phyloP scores from a whole-genome alignment of 768 basidiomycete species.

The Amanita fuliginea region DNA sequence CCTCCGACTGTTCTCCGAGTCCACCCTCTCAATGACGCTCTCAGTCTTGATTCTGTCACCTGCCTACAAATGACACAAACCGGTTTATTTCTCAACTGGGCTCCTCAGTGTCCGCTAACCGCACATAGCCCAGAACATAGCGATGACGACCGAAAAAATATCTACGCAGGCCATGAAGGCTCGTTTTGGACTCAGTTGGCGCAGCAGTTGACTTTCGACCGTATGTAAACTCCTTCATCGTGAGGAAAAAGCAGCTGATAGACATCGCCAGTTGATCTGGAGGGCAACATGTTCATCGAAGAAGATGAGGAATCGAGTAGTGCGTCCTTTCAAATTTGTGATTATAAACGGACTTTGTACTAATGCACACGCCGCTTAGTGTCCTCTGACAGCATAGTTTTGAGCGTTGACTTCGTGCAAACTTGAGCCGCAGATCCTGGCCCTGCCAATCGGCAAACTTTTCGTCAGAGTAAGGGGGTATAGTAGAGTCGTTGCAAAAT shows the following conservation, averaged over 20 bases:
- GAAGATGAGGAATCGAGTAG: neutral
- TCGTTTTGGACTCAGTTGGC: constrained; percentile 1
- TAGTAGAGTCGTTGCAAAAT: too few relatives aligned
- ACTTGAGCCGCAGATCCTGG: neutral
- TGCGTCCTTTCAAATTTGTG: neutral
- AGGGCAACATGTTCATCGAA: neutral
- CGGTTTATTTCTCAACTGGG: constrained; percentile 39
- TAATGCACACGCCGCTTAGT: neutral
- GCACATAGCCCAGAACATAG: neutral
- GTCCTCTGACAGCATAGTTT: neutral
- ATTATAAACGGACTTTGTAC: neutral
- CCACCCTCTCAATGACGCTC: constrained; percentile 14
- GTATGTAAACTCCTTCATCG: neutral
- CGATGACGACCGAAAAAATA: neutral
- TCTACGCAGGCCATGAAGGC: neutral
- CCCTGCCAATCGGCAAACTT: neutral
- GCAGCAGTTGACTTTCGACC: neutral
- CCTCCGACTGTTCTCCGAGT: constrained; percentile 16
- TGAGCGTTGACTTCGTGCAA: constrained; percentile 5
- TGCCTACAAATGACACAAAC: constrained; percentile 49
- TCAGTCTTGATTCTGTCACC: constrained; percentile 21
- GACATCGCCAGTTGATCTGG: neutral
- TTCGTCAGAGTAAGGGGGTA: neutral
- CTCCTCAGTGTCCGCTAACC: constrained; percentile 6
- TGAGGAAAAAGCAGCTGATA: neutral